Conservation (phyloP, 192 early-diverging fungal species). For the Linnemannia schmuckeri region DNA sequence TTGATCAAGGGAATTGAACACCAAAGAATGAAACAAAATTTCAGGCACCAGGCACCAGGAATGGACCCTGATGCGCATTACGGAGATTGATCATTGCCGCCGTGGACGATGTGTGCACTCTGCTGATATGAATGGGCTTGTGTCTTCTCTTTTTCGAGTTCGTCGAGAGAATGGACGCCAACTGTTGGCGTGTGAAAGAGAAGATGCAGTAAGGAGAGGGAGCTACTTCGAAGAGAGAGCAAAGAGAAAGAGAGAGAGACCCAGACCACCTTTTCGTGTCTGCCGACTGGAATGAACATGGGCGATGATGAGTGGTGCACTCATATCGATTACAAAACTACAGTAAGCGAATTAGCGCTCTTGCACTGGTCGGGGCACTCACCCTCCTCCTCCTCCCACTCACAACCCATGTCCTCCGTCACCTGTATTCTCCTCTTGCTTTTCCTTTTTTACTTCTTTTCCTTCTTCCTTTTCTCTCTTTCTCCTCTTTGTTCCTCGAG, state of each 20-base stretch:
- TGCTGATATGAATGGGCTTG: too few relatives aligned
- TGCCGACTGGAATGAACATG: neutral
- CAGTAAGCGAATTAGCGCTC: neutral
- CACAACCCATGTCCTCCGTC: neutral
- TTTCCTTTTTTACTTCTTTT: neutral
- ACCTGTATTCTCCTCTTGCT: neutral
- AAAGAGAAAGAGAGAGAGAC: neutral
- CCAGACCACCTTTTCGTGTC: neutral
- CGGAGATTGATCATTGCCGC: neutral
- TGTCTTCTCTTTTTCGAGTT: too few relatives aligned
- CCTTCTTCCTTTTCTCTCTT: neutral
- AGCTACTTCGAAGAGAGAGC: neutral
- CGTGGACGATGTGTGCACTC: too few relatives aligned
- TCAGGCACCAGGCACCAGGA: neutral
- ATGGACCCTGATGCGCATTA: neutral
- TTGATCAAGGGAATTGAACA: neutral
- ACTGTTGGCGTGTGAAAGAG: neutral
- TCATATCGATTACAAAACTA: neutral
- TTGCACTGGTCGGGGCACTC: neutral
- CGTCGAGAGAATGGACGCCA: neutral
- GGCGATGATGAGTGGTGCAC: neutral
- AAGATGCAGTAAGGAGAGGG: too few relatives aligned
- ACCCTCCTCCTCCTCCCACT: neutral
- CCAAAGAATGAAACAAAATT: neutral
- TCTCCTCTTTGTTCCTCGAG: neutral